A percentile compares a stretch with the other conserved stretches of the same genome.
phyloP scores from a whole-genome alignment of 1,284 basidiomycete genomes.

The Tilletia walkeri region DNA sequence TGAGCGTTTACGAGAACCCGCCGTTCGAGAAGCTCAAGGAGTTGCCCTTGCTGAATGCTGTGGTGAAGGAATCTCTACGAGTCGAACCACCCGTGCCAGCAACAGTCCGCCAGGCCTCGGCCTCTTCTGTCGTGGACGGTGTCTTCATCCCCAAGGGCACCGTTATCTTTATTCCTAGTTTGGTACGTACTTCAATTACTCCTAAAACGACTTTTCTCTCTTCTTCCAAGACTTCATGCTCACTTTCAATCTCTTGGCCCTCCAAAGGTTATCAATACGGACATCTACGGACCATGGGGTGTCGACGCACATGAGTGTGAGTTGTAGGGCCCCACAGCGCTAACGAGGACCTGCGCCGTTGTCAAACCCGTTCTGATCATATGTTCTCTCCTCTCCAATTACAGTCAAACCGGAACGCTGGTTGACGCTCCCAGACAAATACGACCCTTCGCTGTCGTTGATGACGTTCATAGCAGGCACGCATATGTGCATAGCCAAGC shows the following conservation, averaged over 20 bases:
- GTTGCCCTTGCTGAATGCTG: slow-evolving; percentile 73
- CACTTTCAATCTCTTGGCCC: not conserved
- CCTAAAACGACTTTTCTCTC: not conserved
- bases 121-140: slow-evolving; percentile 35
- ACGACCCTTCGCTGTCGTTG: slow-evolving; percentile 37
- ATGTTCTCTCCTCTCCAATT: too few relatives aligned
- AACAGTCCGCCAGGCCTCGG: slow-evolving; percentile 31
- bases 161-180: slow-evolving; percentile 33
- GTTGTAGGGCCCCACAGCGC: slow-evolving; percentile 1
- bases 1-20: slow-evolving; percentile 33
- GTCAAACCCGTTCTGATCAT: too few relatives aligned
- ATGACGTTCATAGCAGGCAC: slow-evolving; percentile 45
- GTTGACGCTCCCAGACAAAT: slow-evolving; percentile 40
- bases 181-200: not conserved
- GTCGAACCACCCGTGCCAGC: slow-evolving; percentile 39
- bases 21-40: slow-evolving; percentile 64
- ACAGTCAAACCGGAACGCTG: slow-evolving; percentile 40
- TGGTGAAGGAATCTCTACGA: slow-evolving; percentile 58
- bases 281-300: slow-evolving; percentile 36
- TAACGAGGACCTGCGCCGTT: not conserved
- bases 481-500: slow-evolving; percentile 42
- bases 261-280: slow-evolving; percentile 34
- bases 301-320: slow-evolving; percentile 33
- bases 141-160: slow-evolving; percentile 38
- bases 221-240: not conserved